Base-by-base conservation (phyloP, 331 rosid species). In the Pyrus hybrid region DNA sequence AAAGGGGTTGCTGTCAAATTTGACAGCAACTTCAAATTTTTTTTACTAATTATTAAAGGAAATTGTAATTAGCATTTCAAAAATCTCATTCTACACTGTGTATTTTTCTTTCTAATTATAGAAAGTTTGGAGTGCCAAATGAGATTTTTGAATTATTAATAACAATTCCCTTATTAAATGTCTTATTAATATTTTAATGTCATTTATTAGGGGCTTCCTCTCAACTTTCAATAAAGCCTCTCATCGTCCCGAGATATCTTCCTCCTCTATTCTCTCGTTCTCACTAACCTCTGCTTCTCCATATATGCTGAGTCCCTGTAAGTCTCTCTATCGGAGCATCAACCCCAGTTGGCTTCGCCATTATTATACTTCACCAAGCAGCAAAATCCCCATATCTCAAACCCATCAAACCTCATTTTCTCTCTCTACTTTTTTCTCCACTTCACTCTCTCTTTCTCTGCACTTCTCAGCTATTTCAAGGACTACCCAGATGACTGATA, bases 401-500 rank as follows among this genome's bases (percentile, higher is more conserved):
- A 28, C 73, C 16, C 9, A 13, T 33, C 6, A 5, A 22, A 2
- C 7, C 49, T 65, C 76, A 8, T 21, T 25, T 3, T 56, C 62
- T 45, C 17, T 3, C 29, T 21, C 16, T 22, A 23, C 30, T 8
- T 2, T 14, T 67, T 29, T 29, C 13, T n/a, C 18, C 68, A 29
- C 68, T 16, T 29, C 68, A 4, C 21, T 63, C 45, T 18, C 18
- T 37, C 10, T 41, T 14, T 41, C 14, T 41, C 61, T 26, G 28
- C 28, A 2, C 28, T 4, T 17, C 30, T n/a, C 32, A 13, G 56
- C 7, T 4, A 16, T 56, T 53, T 29, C 58, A 13, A 3, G 21
- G 17, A 28, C 12, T 74, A n/a, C 2, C 23, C 1, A 60, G 7
- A 91, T 91, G 94, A 85, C 92, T 6, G 96, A 86, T 6, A 70